Conservation (phyloP, 1,284 basidiomycete genomes). For the Cystobasidium pallidum region DNA sequence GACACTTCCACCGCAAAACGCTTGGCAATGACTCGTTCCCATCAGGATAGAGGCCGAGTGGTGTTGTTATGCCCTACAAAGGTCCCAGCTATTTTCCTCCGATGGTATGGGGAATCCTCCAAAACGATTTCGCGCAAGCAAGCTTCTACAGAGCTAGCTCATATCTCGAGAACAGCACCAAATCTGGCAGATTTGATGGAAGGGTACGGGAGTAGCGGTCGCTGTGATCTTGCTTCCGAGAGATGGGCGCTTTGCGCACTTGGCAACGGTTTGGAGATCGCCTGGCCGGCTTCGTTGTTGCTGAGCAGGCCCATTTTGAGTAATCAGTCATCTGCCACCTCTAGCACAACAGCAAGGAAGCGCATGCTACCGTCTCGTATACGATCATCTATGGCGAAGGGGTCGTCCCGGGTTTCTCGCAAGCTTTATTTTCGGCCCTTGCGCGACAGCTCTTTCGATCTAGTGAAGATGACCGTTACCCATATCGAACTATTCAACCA, state of each 20-base stretch:
- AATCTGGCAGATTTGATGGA: not conserved
- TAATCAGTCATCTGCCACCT: too few relatives aligned
- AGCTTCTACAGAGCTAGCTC: not conserved
- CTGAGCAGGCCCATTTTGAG: not conserved
- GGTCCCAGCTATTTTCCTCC: constrained; percentile 20
- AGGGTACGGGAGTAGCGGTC: not conserved
- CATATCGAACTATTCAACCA: constrained; percentile 21
- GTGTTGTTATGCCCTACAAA: constrained; percentile 20
- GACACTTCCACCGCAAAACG: not conserved
- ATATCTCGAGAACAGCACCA: not conserved
- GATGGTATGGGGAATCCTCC: constrained; percentile 18
- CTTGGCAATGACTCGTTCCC: not conserved
- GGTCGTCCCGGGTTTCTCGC: not conserved
- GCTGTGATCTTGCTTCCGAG: not conserved
- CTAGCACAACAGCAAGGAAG: not conserved
- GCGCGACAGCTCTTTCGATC: not conserved
- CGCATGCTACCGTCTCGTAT: not conserved
- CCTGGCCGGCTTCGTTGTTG: constrained; percentile 4
- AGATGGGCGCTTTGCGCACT: constrained; percentile 4
- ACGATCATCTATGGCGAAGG: not conserved
- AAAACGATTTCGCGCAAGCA: constrained; percentile 7
- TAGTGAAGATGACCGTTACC: not conserved
- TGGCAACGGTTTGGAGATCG: not conserved
- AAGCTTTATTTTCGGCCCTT: constrained; percentile 7
- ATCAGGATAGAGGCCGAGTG: not conserved